Conservation (phyloP, 1,284 basidiomycete genomes). For the Marasmius tenuissimus region DNA sequence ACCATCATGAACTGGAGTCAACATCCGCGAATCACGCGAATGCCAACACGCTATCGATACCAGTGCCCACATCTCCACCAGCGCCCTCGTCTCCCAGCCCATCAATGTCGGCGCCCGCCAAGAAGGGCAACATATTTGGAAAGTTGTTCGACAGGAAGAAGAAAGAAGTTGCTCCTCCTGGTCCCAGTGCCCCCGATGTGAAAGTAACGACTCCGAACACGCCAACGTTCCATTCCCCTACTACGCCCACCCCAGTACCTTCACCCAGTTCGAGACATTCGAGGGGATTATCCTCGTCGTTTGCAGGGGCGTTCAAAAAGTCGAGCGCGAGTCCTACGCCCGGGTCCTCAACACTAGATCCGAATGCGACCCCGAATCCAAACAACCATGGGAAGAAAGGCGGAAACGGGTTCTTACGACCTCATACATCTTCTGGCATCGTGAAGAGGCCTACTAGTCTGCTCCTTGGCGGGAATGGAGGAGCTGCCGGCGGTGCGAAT, state of each 20-base stretch:
- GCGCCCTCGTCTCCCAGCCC: constrained; percentile 20
- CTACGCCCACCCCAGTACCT: not conserved
- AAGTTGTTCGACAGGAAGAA: constrained; percentile 64
- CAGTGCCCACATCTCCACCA: constrained; percentile 17
- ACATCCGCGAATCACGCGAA: not conserved
- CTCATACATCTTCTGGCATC: not conserved
- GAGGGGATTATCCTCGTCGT: constrained; percentile 2
- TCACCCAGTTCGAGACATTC: constrained; percentile 3
- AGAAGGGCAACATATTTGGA: constrained; percentile 67
- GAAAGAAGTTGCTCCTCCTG: constrained; percentile 34
- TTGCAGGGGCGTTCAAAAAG: not conserved
- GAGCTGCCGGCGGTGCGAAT: not conserved
- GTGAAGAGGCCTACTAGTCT: not conserved
- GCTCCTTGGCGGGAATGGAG: not conserved
- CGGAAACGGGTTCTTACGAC: not conserved
- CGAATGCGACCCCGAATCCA: not conserved
- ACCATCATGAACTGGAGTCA: not conserved
- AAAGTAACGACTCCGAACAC: constrained; percentile 21
- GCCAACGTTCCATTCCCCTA: not conserved
- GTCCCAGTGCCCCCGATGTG: not conserved
- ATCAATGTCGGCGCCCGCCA: constrained; percentile 23
- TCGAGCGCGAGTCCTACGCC: not conserved
- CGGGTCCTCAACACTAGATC: not conserved
- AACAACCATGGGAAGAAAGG: not conserved
- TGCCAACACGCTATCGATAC: not conserved